Conservation (phyloP, 345 rosid species). For the Balakata baccata region DNA sequence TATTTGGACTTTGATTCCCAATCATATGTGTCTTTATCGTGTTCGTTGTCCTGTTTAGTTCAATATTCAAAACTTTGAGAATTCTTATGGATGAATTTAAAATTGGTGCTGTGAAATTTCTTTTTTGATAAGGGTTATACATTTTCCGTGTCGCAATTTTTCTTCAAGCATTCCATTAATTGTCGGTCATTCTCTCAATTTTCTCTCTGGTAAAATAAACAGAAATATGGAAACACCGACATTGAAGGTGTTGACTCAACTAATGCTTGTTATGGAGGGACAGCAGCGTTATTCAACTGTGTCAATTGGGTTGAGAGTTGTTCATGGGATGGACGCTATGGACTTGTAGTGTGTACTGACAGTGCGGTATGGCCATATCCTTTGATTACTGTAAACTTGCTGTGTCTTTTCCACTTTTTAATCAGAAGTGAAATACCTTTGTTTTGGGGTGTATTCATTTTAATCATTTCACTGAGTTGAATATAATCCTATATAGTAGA, state of each 20-base stretch:
- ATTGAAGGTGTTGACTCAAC: conserved; percentile 98
- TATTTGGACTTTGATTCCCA: neutral
- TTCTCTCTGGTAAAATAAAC: conserved; percentile 33
- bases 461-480: conserved; percentile 3
- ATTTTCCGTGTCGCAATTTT: neutral
- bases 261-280: conserved; percentile 99
- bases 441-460: conserved; percentile 9
- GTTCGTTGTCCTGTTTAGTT: neutral
- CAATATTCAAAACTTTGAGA: neutral
- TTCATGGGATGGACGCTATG: conserved; percentile 99
- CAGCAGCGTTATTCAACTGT: conserved; percentile 94
- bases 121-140: neutral
- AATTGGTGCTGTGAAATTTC: neutral
- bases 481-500: neutral
- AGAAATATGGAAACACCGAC: conserved; percentile 92
- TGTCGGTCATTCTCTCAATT: conserved; percentile 1
- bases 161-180: neutral
- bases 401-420: neutral
- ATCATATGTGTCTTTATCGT: neutral
- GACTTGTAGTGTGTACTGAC: conserved; percentile 93
- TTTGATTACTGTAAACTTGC: neutral
- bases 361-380: conserved; percentile 72
- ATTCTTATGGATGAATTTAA: conserved; percentile 2
- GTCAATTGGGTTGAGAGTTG: conserved; percentile 98
- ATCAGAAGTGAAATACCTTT: neutral